Evolutionary conservation across 2,329 filamentous ascomycete species (phyloP).

Genomic region (Phyllosticta paracitricarpa): DNA sequence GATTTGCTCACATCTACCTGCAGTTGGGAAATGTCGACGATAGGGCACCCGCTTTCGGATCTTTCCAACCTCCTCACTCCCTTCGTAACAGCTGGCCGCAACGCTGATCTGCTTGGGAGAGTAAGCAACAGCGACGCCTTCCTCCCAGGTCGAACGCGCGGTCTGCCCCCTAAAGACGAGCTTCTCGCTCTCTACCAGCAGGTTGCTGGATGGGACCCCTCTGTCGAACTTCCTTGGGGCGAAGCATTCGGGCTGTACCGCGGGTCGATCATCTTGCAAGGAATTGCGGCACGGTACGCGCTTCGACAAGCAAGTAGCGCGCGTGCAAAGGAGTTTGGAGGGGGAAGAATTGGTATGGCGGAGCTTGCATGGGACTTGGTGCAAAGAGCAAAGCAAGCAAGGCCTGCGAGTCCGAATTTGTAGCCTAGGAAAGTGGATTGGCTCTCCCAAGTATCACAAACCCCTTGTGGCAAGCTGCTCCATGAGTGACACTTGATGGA

Average conservation of each 20-base stretch:
- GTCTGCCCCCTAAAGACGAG: slow-evolving; percentile 52
- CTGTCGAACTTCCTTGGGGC: slow-evolving; percentile 51
- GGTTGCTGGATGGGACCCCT: slow-evolving; percentile 61
- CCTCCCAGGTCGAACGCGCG: slow-evolving; percentile 52
- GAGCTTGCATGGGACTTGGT: slow-evolving; percentile 71
- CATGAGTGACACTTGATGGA: background rate
- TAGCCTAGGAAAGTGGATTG: background rate
- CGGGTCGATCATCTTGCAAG: slow-evolving; percentile 62
- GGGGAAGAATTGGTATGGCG: slow-evolving; percentile 60
- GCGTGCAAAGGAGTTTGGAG: slow-evolving; percentile 63
- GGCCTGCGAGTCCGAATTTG: slow-evolving; percentile 26
- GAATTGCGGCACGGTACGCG: slow-evolving; percentile 83
- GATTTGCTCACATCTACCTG: background rate
- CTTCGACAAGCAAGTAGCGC: slow-evolving; percentile 80
- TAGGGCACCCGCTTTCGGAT: slow-evolving; percentile 92
- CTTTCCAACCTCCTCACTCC: slow-evolving; percentile 63
- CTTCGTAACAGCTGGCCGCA: slow-evolving; percentile 28
- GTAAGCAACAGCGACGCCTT: slow-evolving; percentile 44
- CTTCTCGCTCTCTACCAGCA: slow-evolving; percentile 57
- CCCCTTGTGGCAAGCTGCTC: background rate
- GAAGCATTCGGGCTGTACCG: slow-evolving; percentile 54
- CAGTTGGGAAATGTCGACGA: slow-evolving; percentile 91
- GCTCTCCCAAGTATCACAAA: background rate
- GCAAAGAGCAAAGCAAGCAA: slow-evolving; percentile 37
- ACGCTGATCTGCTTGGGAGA: background rate